Evolutionary conservation across 768 basidiomycete species (phyloP).

Genomic region (Psilocybe sp.): DNA sequence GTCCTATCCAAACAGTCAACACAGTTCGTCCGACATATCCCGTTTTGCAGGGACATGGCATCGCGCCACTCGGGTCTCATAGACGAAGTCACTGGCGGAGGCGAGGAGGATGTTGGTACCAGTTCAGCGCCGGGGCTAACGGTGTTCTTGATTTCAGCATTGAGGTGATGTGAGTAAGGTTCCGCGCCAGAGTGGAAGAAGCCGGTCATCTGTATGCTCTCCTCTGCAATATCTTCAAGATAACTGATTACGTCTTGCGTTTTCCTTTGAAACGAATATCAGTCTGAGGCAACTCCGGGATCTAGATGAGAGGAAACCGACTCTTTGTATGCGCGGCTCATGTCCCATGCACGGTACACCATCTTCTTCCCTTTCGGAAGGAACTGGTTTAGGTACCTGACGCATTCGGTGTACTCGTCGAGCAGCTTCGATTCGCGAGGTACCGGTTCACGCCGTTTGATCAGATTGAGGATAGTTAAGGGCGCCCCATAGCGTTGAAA

Average conservation of each 20-base stretch:
- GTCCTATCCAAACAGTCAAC: conserved; percentile 97
- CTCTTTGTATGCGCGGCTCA: conserved; percentile 94
- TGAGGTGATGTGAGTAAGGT: conserved; percentile 69
- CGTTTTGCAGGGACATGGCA: conserved; percentile 81
- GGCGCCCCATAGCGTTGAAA: conserved; percentile 88
- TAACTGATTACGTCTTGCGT: conserved; percentile 95
- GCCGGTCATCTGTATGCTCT: conserved; percentile 84
- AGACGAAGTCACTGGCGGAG: no score
- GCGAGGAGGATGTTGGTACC: no score
- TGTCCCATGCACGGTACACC: conserved; percentile 94
- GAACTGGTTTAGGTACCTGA: conserved; percentile 93
- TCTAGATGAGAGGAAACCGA: conserved; percentile 20
- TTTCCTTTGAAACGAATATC: conserved; percentile 50
- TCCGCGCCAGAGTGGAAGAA: conserved; percentile 96
- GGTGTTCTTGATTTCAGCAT: conserved; percentile 39
- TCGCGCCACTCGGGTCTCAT: conserved; percentile 49
- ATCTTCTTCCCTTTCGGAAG: conserved; percentile 83
- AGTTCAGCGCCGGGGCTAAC: not conserved
- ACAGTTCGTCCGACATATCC: conserved; percentile 91
- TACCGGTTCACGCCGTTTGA: conserved; percentile 79
- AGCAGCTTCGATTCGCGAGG: conserved; percentile 88
- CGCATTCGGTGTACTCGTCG: conserved; percentile 89
- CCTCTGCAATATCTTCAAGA: conserved; percentile 92
- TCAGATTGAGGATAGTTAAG: conserved; percentile 88
- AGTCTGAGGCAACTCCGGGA: not conserved